phyloP scores from a whole-genome alignment of 2,329 filamentous ascomycete species.

The Elsinoe ampelina region DNA sequence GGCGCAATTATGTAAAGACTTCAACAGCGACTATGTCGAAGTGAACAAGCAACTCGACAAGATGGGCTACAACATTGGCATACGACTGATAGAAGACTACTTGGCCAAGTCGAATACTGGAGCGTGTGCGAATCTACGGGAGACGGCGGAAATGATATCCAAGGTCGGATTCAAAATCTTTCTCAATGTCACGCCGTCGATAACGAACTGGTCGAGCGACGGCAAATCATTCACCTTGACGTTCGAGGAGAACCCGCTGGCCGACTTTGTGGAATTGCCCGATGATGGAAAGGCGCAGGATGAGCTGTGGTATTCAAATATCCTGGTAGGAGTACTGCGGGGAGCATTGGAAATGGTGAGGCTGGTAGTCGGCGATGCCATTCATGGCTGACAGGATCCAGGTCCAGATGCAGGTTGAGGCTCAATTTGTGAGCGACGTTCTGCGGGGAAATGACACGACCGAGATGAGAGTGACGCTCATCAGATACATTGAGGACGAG shows the following conservation, averaged over 20 bases:
- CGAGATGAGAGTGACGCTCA: slow-evolving; percentile 87
- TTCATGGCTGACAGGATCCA: slow-evolving; percentile 24
- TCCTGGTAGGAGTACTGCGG: slow-evolving; percentile 83
- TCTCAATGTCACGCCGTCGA: slow-evolving; percentile 85
- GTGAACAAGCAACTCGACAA: slow-evolving; percentile 97
- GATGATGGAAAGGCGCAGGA: slow-evolving; percentile 94
- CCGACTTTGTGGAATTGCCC: slow-evolving; percentile 93
- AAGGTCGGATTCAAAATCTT: slow-evolving; percentile 99
- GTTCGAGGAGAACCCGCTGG: slow-evolving; percentile 93
- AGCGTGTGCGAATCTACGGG: slow-evolving; percentile 82
- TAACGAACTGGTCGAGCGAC: slow-evolving; percentile 93
- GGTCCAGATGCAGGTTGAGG: slow-evolving; percentile 96
- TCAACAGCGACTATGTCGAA: slow-evolving; percentile 84
- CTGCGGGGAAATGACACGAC: slow-evolving; percentile 90
- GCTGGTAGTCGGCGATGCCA: slow-evolving; percentile 1
- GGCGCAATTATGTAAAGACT: slow-evolving; percentile 91
- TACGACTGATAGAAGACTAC: slow-evolving; percentile 94
- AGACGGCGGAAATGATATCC: slow-evolving; percentile 93
- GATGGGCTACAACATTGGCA: slow-evolving; percentile 98
- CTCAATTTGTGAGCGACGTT: slow-evolving; percentile 90
- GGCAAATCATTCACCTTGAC: slow-evolving; percentile 93
- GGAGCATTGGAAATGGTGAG: slow-evolving; percentile 90
- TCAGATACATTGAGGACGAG: slow-evolving; percentile 95
- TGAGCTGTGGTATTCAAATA: slow-evolving; percentile 97
- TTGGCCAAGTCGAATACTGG: slow-evolving; percentile 89